These are phyloP conservation scores for Pseudonectria buxi DNA, from an alignment of 2,329 filamentous ascomycete genomes.

Conservation along the genomic window DNA sequence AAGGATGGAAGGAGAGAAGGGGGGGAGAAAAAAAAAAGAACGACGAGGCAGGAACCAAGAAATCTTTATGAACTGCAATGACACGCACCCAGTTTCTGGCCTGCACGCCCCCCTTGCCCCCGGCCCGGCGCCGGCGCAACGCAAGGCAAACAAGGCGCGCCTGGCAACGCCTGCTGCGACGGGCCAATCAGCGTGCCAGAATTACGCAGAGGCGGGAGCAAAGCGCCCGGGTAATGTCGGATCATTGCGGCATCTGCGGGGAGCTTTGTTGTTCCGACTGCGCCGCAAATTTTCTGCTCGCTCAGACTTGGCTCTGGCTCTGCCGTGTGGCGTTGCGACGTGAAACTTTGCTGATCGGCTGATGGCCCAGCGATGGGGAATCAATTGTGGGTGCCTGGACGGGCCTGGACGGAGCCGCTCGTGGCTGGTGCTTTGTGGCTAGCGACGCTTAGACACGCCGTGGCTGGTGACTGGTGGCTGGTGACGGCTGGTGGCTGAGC, in stretches of 20 bases:
- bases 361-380: no score
- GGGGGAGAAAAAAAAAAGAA: slow-evolving; percentile 20
- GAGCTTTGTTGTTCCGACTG: not conserved
- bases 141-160: slow-evolving; percentile 5
- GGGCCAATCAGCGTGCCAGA: slow-evolving; percentile 31
- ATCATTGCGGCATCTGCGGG: slow-evolving; percentile 10
- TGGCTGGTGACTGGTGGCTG: no score
- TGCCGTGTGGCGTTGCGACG: no score
- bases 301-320: no score
- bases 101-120: no score
- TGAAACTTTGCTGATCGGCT: no score
- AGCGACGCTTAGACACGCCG: no score
- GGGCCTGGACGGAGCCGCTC: no score
- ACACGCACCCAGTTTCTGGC: not conserved
- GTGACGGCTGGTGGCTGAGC: no score
- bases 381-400: no score
- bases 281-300: no score
- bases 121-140: not conserved
- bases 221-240: slow-evolving; percentile 31
- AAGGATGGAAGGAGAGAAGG: slow-evolving; percentile 11
- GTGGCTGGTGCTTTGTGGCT: no score
- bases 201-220: slow-evolving; percentile 26
- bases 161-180: slow-evolving; percentile 14
- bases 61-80: slow-evolving; percentile 29
- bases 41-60: slow-evolving; percentile 17